A percentile compares a stretch with the other conserved stretches of the same genome.
phyloP scores from a whole-genome alignment of 2,329 filamentous ascomycete genomes.

The Aspergillus sergii region DNA sequence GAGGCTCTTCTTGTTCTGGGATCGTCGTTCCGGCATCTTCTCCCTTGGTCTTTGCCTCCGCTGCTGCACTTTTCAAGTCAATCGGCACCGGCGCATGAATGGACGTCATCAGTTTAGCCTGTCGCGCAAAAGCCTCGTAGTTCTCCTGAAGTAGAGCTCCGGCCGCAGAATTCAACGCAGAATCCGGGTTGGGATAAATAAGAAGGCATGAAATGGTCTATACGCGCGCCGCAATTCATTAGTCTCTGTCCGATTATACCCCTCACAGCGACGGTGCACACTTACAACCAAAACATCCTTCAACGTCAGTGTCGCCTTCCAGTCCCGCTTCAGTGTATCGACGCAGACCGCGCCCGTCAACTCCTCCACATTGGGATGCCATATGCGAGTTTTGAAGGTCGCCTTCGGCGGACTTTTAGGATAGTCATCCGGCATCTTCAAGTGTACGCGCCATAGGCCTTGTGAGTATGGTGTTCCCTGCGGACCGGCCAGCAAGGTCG shows the following conservation, averaged over 20 bases:
- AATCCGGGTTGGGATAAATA: constrained; percentile 66
- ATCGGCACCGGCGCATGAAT: constrained; percentile 61
- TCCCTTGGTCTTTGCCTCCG: constrained; percentile 57
- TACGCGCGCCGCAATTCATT: neutral
- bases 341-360: constrained; percentile 64
- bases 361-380: constrained; percentile 67
- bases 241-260: neutral
- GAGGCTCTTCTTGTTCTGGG: constrained; percentile 28
- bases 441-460: constrained; percentile 62
- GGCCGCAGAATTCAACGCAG: constrained; percentile 63
- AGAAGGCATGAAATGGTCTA: constrained; percentile 64
- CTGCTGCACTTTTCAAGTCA: constrained; percentile 47
- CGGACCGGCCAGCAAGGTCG: constrained; percentile 61
- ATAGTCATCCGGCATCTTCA: constrained; percentile 63
- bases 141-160: constrained; percentile 62
- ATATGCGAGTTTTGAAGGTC: constrained; percentile 62
- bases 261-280: constrained; percentile 4
- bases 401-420: constrained; percentile 55
- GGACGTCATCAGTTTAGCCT: constrained; percentile 63
- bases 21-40: constrained; percentile 47
- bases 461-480: constrained; percentile 61
- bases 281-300: constrained; percentile 58
- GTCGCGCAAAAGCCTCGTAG: constrained; percentile 58
- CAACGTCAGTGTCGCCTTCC: constrained; percentile 60
- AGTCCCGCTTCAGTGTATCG: constrained; percentile 66